Evolutionary conservation across 2,329 filamentous ascomycete species (phyloP), one percentile per base, ranked within the genome.

Genomic region (Atkinsonella hypoxylon): DNA sequence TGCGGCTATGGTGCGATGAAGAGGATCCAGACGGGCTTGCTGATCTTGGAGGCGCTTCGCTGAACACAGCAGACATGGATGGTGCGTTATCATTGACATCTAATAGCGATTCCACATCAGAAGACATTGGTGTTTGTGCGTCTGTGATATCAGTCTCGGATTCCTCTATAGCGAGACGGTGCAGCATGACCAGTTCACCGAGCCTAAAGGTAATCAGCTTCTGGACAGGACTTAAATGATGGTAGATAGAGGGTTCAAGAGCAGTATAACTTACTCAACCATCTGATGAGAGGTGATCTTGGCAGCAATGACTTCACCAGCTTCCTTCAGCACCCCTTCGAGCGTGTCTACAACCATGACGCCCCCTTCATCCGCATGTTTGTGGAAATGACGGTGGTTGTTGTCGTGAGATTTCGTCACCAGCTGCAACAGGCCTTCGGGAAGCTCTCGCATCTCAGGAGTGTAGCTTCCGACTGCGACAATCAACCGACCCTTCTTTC

Each of bases 231-330:
- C 61, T 50, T 3, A 31, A 26, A 18, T 22, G 7, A 52, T 32
- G 7, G n/a, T 11, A 26, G 20, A 10, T 8, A 13, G 17, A 8
- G 32, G 31, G 39, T 8, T n/a, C 15, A 6, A 8, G 2, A 7
- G n/a, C 42, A 30, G 47, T 18, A 48, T 41, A 6, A 70, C 76
- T 66, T 62, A 80, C 78, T 96, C 91, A 0, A 95, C 87, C 3
- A 96, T 76, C 58, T 94, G 84, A 44, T 81, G 76, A 0, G 87
- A 82, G 20, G 74, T 74, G 30, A 96, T 71, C 0, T 81, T 82
- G 0, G 88, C 87, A 56, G 88, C 80, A 10, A 94, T 84, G 45
- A 97, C 73, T 70, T 97, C 91, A 0, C 91, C 91, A 0, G 90
- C 86, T 62, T 95, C 88, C 58, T 83, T 82, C 42, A 95, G 64